These are phyloP conservation scores for Pugionium dolabratum DNA, from an alignment of 345 rosid genomes.

Conservation along the genomic window DNA sequence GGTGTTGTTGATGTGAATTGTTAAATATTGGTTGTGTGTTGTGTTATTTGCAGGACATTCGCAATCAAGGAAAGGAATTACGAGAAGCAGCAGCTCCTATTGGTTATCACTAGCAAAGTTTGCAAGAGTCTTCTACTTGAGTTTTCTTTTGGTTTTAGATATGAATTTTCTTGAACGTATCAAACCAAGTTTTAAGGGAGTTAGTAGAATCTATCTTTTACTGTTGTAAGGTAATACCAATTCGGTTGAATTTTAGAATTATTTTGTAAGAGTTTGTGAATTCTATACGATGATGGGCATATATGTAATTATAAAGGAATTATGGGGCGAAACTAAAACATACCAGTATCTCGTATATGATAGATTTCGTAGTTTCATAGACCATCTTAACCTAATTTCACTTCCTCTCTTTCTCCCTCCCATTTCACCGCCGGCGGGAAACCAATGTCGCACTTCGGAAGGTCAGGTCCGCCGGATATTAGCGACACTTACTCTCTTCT, in stretches of 20 bases:
- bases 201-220: not conserved
- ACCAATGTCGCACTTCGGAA: conserved; percentile 77
- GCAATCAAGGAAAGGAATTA: conserved; percentile 65
- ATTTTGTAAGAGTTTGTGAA: no score
- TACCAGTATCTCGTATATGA: not conserved
- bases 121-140: not conserved
- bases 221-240: not conserved
- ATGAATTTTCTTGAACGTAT: not conserved
- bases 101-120: conserved; percentile 54
- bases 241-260: not conserved
- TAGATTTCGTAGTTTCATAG: not conserved
- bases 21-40: no score
- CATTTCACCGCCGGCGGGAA: conserved; percentile 18
- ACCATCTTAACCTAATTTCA: conserved; percentile 30
- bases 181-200: not conserved
- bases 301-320: not conserved
- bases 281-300: not conserved
- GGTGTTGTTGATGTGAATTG: no score
- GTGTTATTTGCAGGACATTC: conserved; percentile 59
- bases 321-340: not conserved
- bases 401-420: not conserved
- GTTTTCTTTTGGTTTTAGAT: not conserved
- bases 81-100: conserved; percentile 73
- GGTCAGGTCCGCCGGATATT: conserved; percentile 81
- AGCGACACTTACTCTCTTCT: conserved; percentile 74